Percentiles rank a stretch among this genome's conserved stretches.
Conservation (phyloP, 108 stramenopile genomes). For the Fistulifera pelliculosa region DNA sequence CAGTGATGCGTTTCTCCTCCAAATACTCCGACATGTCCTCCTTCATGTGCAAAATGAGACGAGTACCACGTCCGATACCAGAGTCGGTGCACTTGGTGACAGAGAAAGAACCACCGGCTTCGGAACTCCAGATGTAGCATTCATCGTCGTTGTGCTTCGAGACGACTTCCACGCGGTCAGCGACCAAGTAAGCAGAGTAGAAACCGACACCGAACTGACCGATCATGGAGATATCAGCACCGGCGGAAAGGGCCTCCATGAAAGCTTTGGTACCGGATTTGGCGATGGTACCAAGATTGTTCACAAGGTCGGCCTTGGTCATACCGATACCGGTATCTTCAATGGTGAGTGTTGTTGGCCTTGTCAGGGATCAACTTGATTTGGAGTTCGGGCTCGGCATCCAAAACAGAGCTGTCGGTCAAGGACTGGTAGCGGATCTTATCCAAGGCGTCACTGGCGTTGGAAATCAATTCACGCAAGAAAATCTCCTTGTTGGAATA, state of each 20-base stretch:
- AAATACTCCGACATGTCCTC: conserved; percentile 99
- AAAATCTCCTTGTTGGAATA: conserved; percentile 99
- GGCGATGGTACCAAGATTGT: conserved; percentile 99
- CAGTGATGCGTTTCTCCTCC: conserved; percentile 97
- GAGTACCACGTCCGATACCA: conserved; percentile 91
- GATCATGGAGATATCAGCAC: conserved; percentile 99
- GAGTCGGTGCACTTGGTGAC: conserved; percentile 72
- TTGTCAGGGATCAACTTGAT: conserved; percentile 99
- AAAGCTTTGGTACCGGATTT: conserved; percentile 99
- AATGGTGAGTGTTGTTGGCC: conserved; percentile 99
- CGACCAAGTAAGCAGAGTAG: conserved; percentile 99
- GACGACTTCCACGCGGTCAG: conserved; percentile 95
- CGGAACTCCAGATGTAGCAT: conserved; percentile 89
- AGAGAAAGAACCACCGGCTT: conserved; percentile 98
- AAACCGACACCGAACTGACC: conserved; percentile 99
- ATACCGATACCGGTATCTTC: conserved; percentile 99
- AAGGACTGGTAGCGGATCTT: conserved; percentile 99
- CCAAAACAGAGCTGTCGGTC: conserved; percentile 92
- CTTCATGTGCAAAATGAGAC: conserved; percentile 98
- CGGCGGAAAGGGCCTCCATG: conserved; percentile 99
- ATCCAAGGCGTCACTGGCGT: conserved; percentile 95
- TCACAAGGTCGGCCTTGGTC: conserved; percentile 99
- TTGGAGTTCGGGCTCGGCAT: conserved; percentile 90
- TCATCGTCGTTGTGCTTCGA: conserved; percentile 97
- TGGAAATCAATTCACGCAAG: conserved; percentile 99